Percentiles rank a stretch among this genome's conserved stretches.
Conservation (phyloP, 2,329 filamentous ascomycete species). For the Emmonsia crescens region DNA sequence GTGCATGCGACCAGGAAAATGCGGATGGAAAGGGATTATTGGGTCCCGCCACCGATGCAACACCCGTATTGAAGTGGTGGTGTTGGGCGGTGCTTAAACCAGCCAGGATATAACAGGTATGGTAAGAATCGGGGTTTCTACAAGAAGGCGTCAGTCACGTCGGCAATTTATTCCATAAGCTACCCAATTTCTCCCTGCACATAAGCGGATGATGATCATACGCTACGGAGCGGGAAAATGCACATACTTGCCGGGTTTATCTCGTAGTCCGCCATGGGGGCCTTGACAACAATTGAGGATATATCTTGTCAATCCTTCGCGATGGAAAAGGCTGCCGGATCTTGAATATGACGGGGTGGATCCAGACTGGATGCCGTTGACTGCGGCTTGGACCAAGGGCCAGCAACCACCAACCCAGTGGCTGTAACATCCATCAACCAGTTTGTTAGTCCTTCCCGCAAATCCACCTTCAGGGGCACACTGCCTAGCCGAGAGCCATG, state of each 20-base stretch:
- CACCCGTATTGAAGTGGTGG: conserved; percentile 12
- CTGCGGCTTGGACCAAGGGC: conserved; percentile 73
- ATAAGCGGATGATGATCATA: background rate
- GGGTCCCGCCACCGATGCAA: background rate
- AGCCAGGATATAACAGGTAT: conserved; percentile 82
- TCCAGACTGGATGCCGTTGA: conserved; percentile 43
- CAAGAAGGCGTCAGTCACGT: conserved; percentile 1
- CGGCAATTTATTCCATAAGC: background rate
- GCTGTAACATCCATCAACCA: conserved; percentile 96
- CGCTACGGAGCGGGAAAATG: conserved; percentile 1
- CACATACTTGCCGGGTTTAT: conserved; percentile 82
- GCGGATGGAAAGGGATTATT: conserved; percentile 24
- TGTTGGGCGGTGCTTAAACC: conserved; percentile 78
- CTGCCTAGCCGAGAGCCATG: conserved; percentile 84
- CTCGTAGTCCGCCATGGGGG: conserved; percentile 70
- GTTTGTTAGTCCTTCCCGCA: conserved; percentile 88
- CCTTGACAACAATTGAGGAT: conserved; percentile 79
- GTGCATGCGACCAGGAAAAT: conserved; percentile 31
- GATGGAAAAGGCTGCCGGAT: conserved; percentile 52
- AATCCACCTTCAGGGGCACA: conserved; percentile 87
- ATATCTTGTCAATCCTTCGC: conserved; percentile 77
- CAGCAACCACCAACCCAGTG: conserved; percentile 97
- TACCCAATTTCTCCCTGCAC: background rate
- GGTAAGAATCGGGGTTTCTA: conserved; percentile 75
- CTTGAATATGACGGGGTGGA: conserved; percentile 15